These are phyloP conservation scores for Wickerhamomyces mucosus DNA, from an alignment of 805 yeast genomes.

Conservation along the genomic window DNA sequence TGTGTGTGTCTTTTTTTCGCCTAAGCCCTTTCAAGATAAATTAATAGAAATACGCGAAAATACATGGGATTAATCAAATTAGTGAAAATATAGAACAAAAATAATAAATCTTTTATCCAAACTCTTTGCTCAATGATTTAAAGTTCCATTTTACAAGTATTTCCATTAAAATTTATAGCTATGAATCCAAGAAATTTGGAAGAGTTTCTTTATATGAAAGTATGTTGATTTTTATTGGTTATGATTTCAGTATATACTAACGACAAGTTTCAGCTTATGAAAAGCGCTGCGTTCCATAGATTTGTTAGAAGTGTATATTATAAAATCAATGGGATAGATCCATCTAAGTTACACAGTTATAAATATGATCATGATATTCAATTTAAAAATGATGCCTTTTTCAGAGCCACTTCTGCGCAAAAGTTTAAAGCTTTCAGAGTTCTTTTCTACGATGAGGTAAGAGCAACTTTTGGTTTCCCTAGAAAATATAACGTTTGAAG, in stretches of 20 bases:
- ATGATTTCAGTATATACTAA: background rate
- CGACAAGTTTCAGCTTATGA: constrained; percentile 30
- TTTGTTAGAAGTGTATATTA: constrained; percentile 59
- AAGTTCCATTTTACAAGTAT: too few relatives aligned
- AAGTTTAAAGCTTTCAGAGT: constrained; percentile 51
- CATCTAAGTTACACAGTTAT: constrained; percentile 25
- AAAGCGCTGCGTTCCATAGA: constrained; percentile 48
- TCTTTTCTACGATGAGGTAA: constrained; percentile 53
- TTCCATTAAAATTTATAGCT: too few relatives aligned
- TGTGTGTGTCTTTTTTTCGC: too few relatives aligned
- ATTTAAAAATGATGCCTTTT: constrained; percentile 14
- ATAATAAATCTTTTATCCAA: too few relatives aligned
- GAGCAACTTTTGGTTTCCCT: constrained; percentile 40
- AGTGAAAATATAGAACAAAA: too few relatives aligned
- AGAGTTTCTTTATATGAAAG: constrained; percentile 30
- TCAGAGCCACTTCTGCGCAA: constrained; percentile 42
- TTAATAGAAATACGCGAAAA: too few relatives aligned
- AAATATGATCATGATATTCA: constrained; percentile 16
- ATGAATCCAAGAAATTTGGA: constrained; percentile 33
- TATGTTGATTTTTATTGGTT: constrained; percentile 2
- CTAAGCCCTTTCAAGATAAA: too few relatives aligned
- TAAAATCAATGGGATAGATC: constrained; percentile 42
- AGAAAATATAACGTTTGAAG: constrained; percentile 14
- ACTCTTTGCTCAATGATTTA: too few relatives aligned
- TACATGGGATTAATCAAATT: too few relatives aligned